Evolutionary conservation across 345 rosid species (phyloP).

Genomic region (Syzygium jambos): DNA sequence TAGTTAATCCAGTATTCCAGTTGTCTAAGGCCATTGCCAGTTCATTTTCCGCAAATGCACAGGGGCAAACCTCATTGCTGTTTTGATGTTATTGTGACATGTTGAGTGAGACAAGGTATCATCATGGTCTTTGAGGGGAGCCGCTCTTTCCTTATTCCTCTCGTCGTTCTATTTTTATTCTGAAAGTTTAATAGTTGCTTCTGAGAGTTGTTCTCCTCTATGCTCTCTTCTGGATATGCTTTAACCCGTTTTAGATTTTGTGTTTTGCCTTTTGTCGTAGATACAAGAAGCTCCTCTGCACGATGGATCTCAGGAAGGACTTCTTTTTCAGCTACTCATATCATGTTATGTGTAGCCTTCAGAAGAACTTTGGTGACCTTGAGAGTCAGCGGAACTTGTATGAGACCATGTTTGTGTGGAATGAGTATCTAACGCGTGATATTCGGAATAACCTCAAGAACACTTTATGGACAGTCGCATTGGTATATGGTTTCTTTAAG

Average conservation of each 20-base stretch:
- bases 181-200: neutral
- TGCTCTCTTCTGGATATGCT: conserved; percentile 8
- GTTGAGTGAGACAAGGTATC: conserved; percentile 58
- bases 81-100: conserved; percentile 44
- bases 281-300: conserved; percentile 95
- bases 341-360: conserved; percentile 75
- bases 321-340: conserved; percentile 98
- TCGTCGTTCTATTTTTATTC: neutral
- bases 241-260: conserved; percentile 10
- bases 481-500: conserved; percentile 89
- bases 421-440: conserved; percentile 74
- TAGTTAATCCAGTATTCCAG: conserved; percentile 35
- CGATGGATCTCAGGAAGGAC: conserved; percentile 91
- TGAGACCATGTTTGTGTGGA: conserved; percentile 94
- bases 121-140: conserved; percentile 40
- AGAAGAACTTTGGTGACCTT: conserved; percentile 48
- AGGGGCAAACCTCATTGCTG: conserved; percentile 57
- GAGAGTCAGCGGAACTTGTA: conserved; percentile 39
- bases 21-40: conserved; percentile 29
- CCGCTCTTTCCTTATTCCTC: conserved; percentile 11
- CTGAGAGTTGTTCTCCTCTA: conserved; percentile 5
- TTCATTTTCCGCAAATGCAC: conserved; percentile 54
- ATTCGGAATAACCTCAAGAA: conserved; percentile 55
- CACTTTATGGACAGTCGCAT: conserved; percentile 86
- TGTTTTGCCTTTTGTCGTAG: conserved; percentile 41